phyloP scores from a whole-genome alignment of 176 grass and related monocot genomes.

The Alopecurus myosuroides region DNA sequence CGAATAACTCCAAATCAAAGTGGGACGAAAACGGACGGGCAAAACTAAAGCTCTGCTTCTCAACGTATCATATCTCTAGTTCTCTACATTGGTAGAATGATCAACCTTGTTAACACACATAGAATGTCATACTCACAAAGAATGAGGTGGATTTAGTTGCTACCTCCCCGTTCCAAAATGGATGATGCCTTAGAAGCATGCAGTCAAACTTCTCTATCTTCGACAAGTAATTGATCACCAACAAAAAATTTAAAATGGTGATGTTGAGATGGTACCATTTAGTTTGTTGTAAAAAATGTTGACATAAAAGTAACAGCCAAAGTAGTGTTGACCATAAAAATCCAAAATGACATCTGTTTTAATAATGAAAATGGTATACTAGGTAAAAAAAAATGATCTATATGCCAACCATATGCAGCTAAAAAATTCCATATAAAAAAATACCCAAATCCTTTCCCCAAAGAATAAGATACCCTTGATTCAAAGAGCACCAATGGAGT shows the following conservation, averaged over 20 bases:
- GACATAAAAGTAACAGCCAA: neutral
- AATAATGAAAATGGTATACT: neutral
- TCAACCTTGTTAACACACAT: neutral
- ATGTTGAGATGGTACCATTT: neutral
- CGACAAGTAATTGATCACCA: neutral
- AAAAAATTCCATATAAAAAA: neutral
- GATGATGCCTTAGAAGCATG: neutral
- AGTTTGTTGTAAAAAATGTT: neutral
- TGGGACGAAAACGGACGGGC: neutral
- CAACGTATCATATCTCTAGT: neutral
- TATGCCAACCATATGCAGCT: neutral
- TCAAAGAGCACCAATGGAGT: neutral
- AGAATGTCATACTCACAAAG: neutral
- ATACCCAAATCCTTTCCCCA: neutral
- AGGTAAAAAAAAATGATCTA: neutral
- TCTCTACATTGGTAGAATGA: neutral
- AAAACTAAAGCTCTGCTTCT: neutral
- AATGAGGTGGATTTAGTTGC: neutral
- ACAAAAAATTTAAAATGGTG: neutral
- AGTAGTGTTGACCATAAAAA: neutral
- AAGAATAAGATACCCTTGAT: neutral
- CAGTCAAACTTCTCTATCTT: neutral
- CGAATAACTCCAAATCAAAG: neutral
- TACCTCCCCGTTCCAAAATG: neutral
- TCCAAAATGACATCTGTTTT: neutral